Evolutionary conservation across 768 basidiomycete species (phyloP).

Genomic region (Clitopilus hobsonii): DNA sequence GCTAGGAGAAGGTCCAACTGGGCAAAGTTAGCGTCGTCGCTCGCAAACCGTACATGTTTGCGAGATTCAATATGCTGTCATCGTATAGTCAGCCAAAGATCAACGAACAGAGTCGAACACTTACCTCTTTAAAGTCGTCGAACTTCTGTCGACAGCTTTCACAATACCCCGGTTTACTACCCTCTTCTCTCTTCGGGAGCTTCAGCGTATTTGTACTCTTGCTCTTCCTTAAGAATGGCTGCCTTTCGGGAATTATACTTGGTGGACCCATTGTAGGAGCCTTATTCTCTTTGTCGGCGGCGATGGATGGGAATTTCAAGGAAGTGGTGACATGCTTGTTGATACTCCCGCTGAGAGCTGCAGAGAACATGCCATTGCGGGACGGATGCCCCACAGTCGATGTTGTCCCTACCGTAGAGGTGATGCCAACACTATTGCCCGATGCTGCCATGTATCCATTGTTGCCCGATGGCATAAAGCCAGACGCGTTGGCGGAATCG

Average conservation of each 20-base stretch:
- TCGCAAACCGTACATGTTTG: conserved; percentile 81
- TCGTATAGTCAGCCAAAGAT: conserved; percentile 4
- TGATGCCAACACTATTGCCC: conserved; percentile 90
- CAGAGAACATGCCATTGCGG: conserved; percentile 45
- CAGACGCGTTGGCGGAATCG: conserved; percentile 65
- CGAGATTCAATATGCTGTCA: conserved; percentile 66
- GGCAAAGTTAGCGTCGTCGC: conserved; percentile 69
- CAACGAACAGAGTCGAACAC: conserved; percentile 15
- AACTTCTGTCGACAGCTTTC: conserved; percentile 94
- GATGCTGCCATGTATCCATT: conserved; percentile 82
- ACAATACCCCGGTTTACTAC: conserved; percentile 92
- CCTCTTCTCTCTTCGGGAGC: conserved; percentile 77
- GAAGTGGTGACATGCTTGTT: conserved; percentile 68
- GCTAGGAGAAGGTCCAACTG: conserved; percentile 73
- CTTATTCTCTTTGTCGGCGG: conserved; percentile 18
- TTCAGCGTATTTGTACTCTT: conserved; percentile 76
- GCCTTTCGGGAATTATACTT: conserved; percentile 47
- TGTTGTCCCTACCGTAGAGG: conserved; percentile 86
- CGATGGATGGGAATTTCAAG: conserved; percentile 37
- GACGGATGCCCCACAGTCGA: conserved; percentile 50
- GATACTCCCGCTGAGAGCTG: conserved; percentile 49
- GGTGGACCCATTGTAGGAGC: conserved; percentile 67
- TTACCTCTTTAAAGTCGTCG: conserved; percentile 77
- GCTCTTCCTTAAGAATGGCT: conserved; percentile 60
- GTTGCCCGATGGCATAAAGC: conserved; percentile 55